Evolutionary conservation across 73 alveolate genomes (phyloP).

Genomic region (Uronychia binucleata): DNA sequence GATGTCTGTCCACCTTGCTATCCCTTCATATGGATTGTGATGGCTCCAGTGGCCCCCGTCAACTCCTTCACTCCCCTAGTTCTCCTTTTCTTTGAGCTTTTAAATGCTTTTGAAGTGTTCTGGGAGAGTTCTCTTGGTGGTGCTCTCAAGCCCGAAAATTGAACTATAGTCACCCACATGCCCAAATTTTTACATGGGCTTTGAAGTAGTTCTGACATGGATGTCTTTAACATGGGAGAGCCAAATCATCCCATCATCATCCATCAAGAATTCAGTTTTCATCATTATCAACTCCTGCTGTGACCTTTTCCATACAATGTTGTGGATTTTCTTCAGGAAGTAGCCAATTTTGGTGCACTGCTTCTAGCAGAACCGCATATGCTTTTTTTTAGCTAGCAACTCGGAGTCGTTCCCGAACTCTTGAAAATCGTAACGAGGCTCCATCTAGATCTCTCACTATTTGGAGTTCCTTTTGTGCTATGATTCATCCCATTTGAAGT

Average conservation of each 20-base stretch:
- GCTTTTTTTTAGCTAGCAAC: too few relatives aligned
- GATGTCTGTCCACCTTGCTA: neutral
- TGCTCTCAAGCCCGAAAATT: too few relatives aligned
- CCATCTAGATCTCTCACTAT: neutral
- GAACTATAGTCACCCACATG: too few relatives aligned
- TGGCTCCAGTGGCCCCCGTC: too few relatives aligned
- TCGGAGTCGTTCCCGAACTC: neutral
- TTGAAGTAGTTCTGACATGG: neutral
- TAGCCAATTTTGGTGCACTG: neutral
- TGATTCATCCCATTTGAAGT: neutral
- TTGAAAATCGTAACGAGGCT: neutral
- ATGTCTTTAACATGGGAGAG: slow-evolving; percentile 16
- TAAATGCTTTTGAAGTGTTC: too few relatives aligned
- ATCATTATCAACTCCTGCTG: slow-evolving; percentile 50
- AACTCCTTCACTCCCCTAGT: too few relatives aligned
- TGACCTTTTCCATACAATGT: neutral
- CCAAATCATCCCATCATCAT: slow-evolving; percentile 58
- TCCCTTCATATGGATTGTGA: neutral
- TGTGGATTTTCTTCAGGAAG: neutral
- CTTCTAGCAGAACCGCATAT: neutral
- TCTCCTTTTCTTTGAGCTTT: too few relatives aligned
- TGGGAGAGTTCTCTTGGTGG: too few relatives aligned
- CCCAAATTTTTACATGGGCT: too few relatives aligned
- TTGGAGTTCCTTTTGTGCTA: neutral
- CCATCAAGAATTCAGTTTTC: slow-evolving; percentile 61